These are phyloP conservation scores for Xylariaceae sp. DNA, from an alignment of 2,329 filamentous ascomycete species.

Conservation along the genomic window DNA sequence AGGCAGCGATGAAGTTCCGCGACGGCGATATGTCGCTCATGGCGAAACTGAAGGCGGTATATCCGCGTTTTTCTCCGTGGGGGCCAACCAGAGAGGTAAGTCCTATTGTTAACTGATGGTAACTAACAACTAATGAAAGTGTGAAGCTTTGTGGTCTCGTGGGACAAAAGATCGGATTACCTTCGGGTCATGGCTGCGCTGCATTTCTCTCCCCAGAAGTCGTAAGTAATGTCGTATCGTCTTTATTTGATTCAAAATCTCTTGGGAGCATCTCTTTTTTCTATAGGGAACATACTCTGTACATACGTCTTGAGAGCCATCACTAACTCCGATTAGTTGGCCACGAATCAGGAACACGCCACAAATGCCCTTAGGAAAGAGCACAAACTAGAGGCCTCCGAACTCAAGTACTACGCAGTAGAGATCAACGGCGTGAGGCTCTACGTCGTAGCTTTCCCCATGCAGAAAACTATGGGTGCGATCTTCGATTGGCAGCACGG, in stretches of 20 bases:
- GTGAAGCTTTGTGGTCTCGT: slow-evolving; percentile 36
- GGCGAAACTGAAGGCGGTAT: slow-evolving; percentile 38
- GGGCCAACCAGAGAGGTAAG: slow-evolving; percentile 33
- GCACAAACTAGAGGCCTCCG: slow-evolving; percentile 29
- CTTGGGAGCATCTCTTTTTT: too few species aligned
- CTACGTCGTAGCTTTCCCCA: slow-evolving; percentile 41
- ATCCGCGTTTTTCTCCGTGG: slow-evolving; percentile 45
- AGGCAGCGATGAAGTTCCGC: slow-evolving; percentile 35
- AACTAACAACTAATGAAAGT: neutral
- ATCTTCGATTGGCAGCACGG: slow-evolving; percentile 43
- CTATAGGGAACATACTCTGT: too few species aligned
- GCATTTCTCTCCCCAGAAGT: slow-evolving; percentile 28
- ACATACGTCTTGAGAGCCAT: too few species aligned
- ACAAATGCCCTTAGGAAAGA: slow-evolving; percentile 34
- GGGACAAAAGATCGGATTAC: slow-evolving; percentile 28
- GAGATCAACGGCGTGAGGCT: slow-evolving; percentile 40
- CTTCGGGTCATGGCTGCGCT: slow-evolving; percentile 23
- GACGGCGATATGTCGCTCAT: slow-evolving; percentile 38
- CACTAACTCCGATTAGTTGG: slow-evolving; percentile 12
- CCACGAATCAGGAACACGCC: slow-evolving; percentile 28
- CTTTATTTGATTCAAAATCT: too few species aligned
- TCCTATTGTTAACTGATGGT: neutral
- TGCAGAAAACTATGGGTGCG: slow-evolving; percentile 32
- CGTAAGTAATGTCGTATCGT: neutral
- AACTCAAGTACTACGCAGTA: slow-evolving; percentile 38